Percentiles rank a stretch among this genome's conserved stretches.
These are phyloP conservation scores for Mortierella sp. DNA, from an alignment of 371 early-diverging fungal genomes.

Conservation along the genomic window DNA sequence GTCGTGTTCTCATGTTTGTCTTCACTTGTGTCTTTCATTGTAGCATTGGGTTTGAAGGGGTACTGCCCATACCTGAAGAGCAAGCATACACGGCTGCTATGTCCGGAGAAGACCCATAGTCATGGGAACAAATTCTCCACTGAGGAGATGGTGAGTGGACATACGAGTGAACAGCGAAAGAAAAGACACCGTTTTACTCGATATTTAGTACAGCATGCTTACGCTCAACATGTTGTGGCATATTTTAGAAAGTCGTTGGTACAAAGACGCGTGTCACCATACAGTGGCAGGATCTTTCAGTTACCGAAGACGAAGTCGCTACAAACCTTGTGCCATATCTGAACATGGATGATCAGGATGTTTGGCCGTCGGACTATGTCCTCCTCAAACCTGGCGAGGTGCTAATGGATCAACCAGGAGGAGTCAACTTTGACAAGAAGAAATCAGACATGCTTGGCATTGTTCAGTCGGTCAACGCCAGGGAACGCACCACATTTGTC, in stretches of 20 bases:
- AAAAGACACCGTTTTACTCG: no score
- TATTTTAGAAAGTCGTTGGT: slow-evolving; percentile 44
- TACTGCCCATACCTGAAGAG: slow-evolving; percentile 45
- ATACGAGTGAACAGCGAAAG: background rate
- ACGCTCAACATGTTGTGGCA: background rate
- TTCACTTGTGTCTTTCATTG: background rate
- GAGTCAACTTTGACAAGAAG: slow-evolving; percentile 41
- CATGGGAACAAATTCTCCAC: slow-evolving; percentile 40
- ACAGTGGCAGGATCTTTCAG: slow-evolving; percentile 61
- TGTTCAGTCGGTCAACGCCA: slow-evolving; percentile 52
- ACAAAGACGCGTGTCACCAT: slow-evolving; percentile 56
- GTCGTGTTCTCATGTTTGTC: no score
- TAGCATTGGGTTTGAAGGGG: slow-evolving; percentile 24
- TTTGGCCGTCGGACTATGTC: slow-evolving; percentile 60
- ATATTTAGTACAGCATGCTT: background rate
- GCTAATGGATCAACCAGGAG: slow-evolving; percentile 41
- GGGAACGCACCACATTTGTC: slow-evolving; percentile 54
- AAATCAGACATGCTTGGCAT: slow-evolving; percentile 56
- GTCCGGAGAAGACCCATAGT: slow-evolving; percentile 32
- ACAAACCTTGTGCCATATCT: slow-evolving; percentile 55
- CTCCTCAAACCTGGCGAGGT: slow-evolving; percentile 51
- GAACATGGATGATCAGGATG: slow-evolving; percentile 61
- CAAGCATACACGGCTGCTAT: slow-evolving; percentile 31
- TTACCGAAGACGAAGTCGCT: slow-evolving; percentile 37
- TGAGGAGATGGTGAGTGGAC: slow-evolving; percentile 40